Base-by-base conservation (phyloP, 345 rosid species). In the Pugionium dolabratum region DNA sequence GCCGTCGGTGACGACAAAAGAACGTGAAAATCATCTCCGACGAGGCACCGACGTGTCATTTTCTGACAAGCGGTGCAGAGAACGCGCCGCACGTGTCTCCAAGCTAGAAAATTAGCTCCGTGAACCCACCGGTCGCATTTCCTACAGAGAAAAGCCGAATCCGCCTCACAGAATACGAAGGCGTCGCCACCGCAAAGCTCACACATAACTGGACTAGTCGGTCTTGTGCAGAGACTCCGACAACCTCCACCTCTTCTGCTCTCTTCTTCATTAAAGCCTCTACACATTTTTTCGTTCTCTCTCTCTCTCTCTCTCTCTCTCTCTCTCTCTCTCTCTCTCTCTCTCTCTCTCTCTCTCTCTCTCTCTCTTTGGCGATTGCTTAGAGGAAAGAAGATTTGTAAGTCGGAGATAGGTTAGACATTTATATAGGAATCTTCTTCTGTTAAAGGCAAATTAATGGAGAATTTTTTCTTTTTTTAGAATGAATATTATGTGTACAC, bases 91-190 rank as follows among this genome's bases (percentile, higher is more conserved):
- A 86, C 71, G 42, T 91, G 97, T 71, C 97, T 84, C 67, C 51
- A 78, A 5, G 97, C 94, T 42, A 91, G 70, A 81, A 91, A 86
- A 69, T 91, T 91, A 6, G 96, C 97, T 51, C 76, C 80, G 30
- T 91, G 97, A 25, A 91, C 97, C 80, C 78, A 66, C 72, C 68
- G 81, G 50, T 91, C 97, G 29, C 97, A 91, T 60, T 75, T 73
- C 41, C 74, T 33, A 70, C 97, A 91, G 0, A 88, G 82, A 59
- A 62, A 86, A 0, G 97, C 96, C 51, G 85, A 77, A 64, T 91
- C 97, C 1, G 97, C 97, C 62, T 80, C 88, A 70, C 97, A 91
- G 56, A 85, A 91, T 49, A 88, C 64, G 28, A 77, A 57, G 18
- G 96, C 96, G 49, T 69, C 70, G 3, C 78, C 50, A 1, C 78